phyloP scores from a whole-genome alignment of 805 yeast genomes.

The Cyberlindnera petersonii region DNA sequence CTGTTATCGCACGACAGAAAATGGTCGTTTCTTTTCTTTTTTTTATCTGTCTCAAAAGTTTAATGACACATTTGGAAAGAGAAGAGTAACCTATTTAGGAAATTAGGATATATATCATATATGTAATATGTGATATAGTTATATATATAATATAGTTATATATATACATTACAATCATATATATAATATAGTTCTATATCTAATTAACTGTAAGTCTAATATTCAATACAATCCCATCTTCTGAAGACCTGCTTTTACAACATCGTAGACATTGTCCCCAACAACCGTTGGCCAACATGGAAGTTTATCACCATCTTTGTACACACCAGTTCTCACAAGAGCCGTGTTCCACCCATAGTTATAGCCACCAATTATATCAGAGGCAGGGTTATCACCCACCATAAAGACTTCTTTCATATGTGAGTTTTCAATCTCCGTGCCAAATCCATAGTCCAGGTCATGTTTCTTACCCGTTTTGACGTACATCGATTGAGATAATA shows the following conservation, averaged over 20 bases:
- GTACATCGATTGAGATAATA: constrained; percentile 38
- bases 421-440: constrained; percentile 23
- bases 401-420: constrained; percentile 71
- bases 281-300: constrained; percentile 46
- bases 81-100: no score
- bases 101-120: no score
- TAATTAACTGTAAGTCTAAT: no score
- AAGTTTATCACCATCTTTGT: constrained; percentile 47
- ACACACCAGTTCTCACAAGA: constrained; percentile 86
- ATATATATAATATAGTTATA: no score
- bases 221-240: constrained; percentile 20
- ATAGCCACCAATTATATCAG: constrained; percentile 89
- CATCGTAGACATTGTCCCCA: constrained; percentile 48
- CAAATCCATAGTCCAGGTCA: constrained; percentile 15
- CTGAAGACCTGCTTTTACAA: constrained; percentile 35
- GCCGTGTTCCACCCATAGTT: constrained; percentile 85
- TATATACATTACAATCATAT: no score
- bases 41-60: no score
- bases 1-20: no score
- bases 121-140: no score
- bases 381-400: constrained; percentile 97
- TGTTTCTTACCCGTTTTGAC: constrained; percentile 16
- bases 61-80: no score
- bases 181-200: no score
- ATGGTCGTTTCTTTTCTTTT: no score